Base-by-base conservation (phyloP, 208 protist species). In the Leishmania tarentolae region DNA sequence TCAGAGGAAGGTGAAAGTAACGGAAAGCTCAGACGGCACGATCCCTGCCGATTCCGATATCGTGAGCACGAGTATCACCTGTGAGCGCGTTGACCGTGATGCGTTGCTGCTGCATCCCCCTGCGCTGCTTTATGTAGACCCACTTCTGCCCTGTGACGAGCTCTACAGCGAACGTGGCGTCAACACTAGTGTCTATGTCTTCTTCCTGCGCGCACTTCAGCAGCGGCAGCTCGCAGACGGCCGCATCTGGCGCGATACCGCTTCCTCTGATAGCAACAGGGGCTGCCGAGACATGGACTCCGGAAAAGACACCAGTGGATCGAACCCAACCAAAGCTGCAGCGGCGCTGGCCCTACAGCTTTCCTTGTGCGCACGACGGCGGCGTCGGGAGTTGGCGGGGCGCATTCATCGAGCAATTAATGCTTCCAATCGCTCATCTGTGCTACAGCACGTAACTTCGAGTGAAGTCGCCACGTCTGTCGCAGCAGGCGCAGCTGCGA, bases 111-210 rank as follows among this genome's bases (percentile, higher is more conserved):
- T 94, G 28, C 42, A 76, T 40, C 88, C 92, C 19, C 86, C 90
- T 3, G 47, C 53, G 5, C 75, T 52, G 9, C 69, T 93, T 35
- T 78, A 87, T 73, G 76, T 90, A 74, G 92, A 95, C 69, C 75
- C 90, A 19, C 81, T 95, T 35, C 63, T 95, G 71, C 92, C 92
- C 28, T 89, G 83, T 35, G 92, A 93, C 66, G 92, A 95, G 83
- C 74, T 88, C 37, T 86, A 82, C 80, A 79, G 72, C 56, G n/a
- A 80, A 9, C 89, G 89, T 11, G 92, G 87, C 19, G 87, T 90
- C 9, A 91, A 82, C 61, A 87, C 87, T n/a, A 86, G 88, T 42
- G 59, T 89, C 28, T 95, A 87, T 61, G 77, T 91, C 50, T 79
- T 90, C 31, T 83, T 90, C 59, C 83, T 91, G 4, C 85, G 87